phyloP scores from a whole-genome alignment of 73 alveolate species.

The Paramecium biaurelia region DNA sequence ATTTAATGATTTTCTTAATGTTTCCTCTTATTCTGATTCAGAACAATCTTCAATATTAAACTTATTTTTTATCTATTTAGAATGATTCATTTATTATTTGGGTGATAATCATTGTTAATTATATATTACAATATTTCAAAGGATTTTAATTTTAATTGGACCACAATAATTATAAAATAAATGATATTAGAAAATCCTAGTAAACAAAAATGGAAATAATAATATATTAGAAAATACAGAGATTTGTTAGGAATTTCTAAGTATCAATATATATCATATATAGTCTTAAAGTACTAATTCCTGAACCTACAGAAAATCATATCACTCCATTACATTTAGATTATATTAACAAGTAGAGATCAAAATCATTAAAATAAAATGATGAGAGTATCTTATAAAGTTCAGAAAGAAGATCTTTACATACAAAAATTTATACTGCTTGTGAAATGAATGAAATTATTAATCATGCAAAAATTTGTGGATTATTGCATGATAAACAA shows the following conservation, averaged over 20 bases:
- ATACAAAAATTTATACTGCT: neutral
- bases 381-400: neutral
- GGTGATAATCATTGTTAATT: neutral
- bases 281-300: neutral
- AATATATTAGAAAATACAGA: neutral
- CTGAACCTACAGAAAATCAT: neutral
- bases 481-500: neutral
- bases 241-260: neutral
- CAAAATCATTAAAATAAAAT: neutral
- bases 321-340: neutral
- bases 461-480: neutral
- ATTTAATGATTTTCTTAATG: neutral
- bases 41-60: neutral
- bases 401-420: neutral
- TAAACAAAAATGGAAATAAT: neutral
- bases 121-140: conserved; percentile 7
- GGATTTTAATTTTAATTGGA: neutral
- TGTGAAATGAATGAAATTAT: neutral
- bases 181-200: neutral
- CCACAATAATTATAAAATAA: neutral
- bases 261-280: neutral
- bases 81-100: neutral
- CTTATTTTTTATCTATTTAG: neutral
- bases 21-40: neutral
- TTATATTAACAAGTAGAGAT: neutral